These are phyloP conservation scores for Aspergillus homomorphus DNA, from an alignment of 495 filamentous ascomycete species.

Conservation along the genomic window DNA sequence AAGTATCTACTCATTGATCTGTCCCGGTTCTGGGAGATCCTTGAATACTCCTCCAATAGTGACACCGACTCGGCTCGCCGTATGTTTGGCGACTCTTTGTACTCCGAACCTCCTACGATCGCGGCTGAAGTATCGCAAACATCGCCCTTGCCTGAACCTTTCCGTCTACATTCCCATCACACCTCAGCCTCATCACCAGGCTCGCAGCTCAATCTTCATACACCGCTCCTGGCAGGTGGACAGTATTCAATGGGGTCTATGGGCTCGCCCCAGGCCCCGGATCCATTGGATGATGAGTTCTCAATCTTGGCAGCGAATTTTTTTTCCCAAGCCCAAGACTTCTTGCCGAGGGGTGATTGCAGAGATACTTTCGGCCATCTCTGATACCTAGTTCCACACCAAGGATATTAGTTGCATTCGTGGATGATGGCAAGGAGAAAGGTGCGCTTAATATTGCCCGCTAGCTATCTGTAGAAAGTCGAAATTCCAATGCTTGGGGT, in stretches of 20 bases:
- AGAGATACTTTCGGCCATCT: slow-evolving; percentile 42
- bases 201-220: slow-evolving; percentile 18
- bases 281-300: slow-evolving; percentile 43
- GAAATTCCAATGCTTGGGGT: too few relatives aligned
- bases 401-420: background rate
- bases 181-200: slow-evolving; percentile 14
- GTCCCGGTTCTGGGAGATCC: slow-evolving; percentile 49
- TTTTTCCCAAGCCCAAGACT: slow-evolving; percentile 46
- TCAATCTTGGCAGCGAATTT: slow-evolving; percentile 50
- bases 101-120: slow-evolving; percentile 20
- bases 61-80: slow-evolving; percentile 37
- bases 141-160: slow-evolving; percentile 44
- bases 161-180: slow-evolving; percentile 31
- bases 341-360: slow-evolving; percentile 37
- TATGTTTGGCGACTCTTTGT: slow-evolving; percentile 43
- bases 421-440: background rate
- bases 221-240: slow-evolving; percentile 15
- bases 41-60: slow-evolving; percentile 48
- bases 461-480: too few relatives aligned
- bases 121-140: slow-evolving; percentile 45
- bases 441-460: too few relatives aligned
- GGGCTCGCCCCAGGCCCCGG: slow-evolving; percentile 27
- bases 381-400: slow-evolving; percentile 6
- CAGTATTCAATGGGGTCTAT: slow-evolving; percentile 24
- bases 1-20: slow-evolving; percentile 48